phyloP scores from a whole-genome alignment of 2,329 filamentous ascomycete species.

The Aureobasidium sp. region DNA sequence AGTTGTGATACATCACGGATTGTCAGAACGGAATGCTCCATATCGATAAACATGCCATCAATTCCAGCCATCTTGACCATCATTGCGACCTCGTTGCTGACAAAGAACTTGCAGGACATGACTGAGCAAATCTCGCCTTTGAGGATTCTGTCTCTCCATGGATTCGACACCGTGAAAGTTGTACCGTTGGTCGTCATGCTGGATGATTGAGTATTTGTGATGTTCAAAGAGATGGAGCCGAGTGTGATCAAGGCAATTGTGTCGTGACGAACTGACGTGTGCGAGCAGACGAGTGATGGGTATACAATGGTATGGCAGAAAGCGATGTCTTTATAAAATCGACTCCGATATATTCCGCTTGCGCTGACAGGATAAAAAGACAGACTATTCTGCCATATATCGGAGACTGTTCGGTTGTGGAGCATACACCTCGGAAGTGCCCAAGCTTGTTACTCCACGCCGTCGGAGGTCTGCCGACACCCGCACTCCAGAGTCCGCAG shows the following conservation, averaged over 20 bases:
- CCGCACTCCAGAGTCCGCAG: background rate
- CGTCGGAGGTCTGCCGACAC: background rate
- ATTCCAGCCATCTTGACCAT: slow-evolving; percentile 34
- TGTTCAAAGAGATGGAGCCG: background rate
- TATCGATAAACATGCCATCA: slow-evolving; percentile 36
- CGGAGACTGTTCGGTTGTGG: background rate
- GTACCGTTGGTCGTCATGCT: background rate
- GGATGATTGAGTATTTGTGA: background rate
- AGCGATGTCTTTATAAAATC: background rate
- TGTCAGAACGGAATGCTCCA: slow-evolving; percentile 36
- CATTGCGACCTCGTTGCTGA: slow-evolving; percentile 29
- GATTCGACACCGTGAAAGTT: background rate
- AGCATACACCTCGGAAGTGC: background rate
- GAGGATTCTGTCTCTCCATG: background rate
- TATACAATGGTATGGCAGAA: too few relatives aligned
- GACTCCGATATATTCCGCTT: background rate
- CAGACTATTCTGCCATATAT: background rate
- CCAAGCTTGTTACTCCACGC: background rate
- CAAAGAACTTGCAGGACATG: slow-evolving; percentile 24
- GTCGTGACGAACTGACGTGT: background rate
- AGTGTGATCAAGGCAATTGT: background rate
- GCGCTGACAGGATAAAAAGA: background rate
- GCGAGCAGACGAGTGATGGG: background rate
- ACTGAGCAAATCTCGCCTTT: slow-evolving; percentile 1
- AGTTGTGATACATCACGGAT: slow-evolving; percentile 30